These are phyloP conservation scores for Strobilomyces dryophilus DNA, from an alignment of 768 basidiomycete genomes.

Conservation along the genomic window DNA sequence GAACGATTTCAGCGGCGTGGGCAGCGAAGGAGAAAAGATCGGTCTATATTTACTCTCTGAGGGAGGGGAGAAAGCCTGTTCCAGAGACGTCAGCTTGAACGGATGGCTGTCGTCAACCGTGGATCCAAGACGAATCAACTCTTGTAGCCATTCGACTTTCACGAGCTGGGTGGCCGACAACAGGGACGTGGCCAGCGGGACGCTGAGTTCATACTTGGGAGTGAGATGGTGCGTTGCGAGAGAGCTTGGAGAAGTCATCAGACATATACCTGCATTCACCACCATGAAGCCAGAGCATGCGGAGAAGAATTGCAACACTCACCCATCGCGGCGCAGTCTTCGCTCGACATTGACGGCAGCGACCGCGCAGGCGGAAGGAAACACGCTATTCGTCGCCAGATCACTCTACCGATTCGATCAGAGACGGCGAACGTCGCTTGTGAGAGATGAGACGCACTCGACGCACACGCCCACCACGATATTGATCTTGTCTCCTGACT, in stretches of 20 bases:
- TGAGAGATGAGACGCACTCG: slow-evolving; percentile 37
- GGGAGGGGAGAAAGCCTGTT: slow-evolving; percentile 50
- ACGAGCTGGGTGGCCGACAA: slow-evolving; percentile 56
- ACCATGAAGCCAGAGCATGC: background rate
- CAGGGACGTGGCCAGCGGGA: slow-evolving; percentile 53
- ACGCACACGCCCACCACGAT: slow-evolving; percentile 42
- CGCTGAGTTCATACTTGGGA: slow-evolving; percentile 44
- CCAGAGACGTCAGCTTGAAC: slow-evolving; percentile 38
- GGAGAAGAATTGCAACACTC: slow-evolving; percentile 18
- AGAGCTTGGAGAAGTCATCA: slow-evolving; percentile 41
- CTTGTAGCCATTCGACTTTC: slow-evolving; percentile 62
- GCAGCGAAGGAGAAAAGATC: slow-evolving; percentile 46
- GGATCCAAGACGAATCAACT: slow-evolving; percentile 51
- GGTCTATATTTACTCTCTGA: slow-evolving; percentile 55
- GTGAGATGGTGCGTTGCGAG: slow-evolving; percentile 65
- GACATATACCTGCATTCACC: slow-evolving; percentile 42
- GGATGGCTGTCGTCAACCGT: slow-evolving; percentile 32
- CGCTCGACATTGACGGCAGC: slow-evolving; percentile 34
- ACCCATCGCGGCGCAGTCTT: slow-evolving; percentile 55
- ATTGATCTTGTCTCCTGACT: slow-evolving; percentile 50
- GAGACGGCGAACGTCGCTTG: background rate
- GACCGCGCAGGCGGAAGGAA: slow-evolving; percentile 39
- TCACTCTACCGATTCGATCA: slow-evolving; percentile 34
- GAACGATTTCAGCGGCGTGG: slow-evolving; percentile 44
- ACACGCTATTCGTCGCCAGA: slow-evolving; percentile 50